Conservation (phyloP, 2,329 filamentous ascomycete genomes). For the Alternaria sp. region DNA sequence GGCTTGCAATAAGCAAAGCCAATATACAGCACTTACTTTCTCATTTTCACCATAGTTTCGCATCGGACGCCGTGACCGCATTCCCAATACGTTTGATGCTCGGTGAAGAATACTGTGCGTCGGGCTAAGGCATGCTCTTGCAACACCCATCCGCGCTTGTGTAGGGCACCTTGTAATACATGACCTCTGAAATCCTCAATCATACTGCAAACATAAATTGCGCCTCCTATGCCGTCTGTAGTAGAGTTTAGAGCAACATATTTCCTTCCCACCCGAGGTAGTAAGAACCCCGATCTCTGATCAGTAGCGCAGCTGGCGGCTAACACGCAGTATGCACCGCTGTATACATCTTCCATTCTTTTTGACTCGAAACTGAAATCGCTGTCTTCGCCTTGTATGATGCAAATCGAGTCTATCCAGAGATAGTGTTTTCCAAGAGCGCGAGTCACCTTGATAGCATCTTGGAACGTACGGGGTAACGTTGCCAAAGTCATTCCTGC, state of each 20-base stretch:
- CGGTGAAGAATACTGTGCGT: constrained; percentile 32
- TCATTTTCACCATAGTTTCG: constrained; percentile 20
- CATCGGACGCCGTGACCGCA: constrained; percentile 27
- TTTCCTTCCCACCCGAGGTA: constrained; percentile 9
- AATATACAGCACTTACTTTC: too few relatives aligned
- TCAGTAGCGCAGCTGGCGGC: constrained; percentile 21
- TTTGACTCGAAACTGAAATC: constrained; percentile 28
- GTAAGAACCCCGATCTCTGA: neutral
- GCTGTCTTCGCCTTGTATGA: constrained; percentile 26
- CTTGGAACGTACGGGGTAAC: constrained; percentile 24
- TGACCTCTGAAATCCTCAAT: constrained; percentile 33
- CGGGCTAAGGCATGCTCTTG: constrained; percentile 35
- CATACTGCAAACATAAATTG: too few relatives aligned
- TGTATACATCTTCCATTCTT: constrained; percentile 32
- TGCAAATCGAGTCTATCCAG: constrained; percentile 39
- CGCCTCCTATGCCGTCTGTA: too few relatives aligned
- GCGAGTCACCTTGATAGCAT: constrained; percentile 26
- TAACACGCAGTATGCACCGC: constrained; percentile 28
- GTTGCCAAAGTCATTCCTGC: neutral
- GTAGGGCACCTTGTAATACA: constrained; percentile 21
- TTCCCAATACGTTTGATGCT: constrained; percentile 36
- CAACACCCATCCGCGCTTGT: constrained; percentile 33
- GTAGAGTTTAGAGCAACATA: neutral
- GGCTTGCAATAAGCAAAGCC: too few relatives aligned
- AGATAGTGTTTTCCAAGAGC: constrained; percentile 24